These are phyloP conservation scores for Salicornia ramosissima DNA, from an alignment of 148 eudicot genomes.

Conservation along the genomic window DNA sequence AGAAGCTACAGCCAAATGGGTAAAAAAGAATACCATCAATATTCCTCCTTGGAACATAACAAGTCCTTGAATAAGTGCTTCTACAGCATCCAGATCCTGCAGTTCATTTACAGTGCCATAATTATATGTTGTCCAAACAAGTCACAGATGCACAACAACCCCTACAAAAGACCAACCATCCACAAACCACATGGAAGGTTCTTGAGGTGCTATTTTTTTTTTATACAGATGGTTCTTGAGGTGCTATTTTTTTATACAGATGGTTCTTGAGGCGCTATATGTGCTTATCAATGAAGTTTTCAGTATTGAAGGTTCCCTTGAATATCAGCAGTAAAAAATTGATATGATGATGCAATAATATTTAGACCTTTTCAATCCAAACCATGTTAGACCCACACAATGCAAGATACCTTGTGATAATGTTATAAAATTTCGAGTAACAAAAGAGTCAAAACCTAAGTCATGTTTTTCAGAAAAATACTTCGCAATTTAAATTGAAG, in stretches of 20 bases:
- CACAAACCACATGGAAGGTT: not conserved
- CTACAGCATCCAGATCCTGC: conserved; percentile 98
- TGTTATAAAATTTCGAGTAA: too few relatives aligned
- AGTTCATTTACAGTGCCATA: conserved; percentile 8
- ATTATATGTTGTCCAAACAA: not conserved
- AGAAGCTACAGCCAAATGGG: conserved; percentile 8
- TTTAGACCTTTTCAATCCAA: not conserved
- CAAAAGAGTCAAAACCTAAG: too few relatives aligned
- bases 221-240: too few relatives aligned
- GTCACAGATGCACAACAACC: not conserved
- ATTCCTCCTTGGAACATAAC: conserved; percentile 99
- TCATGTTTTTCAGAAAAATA: too few relatives aligned
- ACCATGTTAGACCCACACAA: too few relatives aligned
- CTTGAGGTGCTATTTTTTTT: not conserved
- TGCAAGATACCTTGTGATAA: too few relatives aligned
- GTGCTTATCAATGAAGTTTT: not conserved
- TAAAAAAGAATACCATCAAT: conserved; percentile 59
- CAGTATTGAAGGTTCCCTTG: not conserved
- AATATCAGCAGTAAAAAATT: not conserved
- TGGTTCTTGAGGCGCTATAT: not conserved
- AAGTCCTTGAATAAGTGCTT: conserved; percentile 97
- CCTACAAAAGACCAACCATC: not conserved
- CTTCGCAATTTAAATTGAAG: too few relatives aligned
- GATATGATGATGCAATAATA: not conserved
- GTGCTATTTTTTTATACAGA: too few relatives aligned